Base-by-base conservation (phyloP, 768 basidiomycete genomes). In the Hortiboletus flavorubellus region DNA sequence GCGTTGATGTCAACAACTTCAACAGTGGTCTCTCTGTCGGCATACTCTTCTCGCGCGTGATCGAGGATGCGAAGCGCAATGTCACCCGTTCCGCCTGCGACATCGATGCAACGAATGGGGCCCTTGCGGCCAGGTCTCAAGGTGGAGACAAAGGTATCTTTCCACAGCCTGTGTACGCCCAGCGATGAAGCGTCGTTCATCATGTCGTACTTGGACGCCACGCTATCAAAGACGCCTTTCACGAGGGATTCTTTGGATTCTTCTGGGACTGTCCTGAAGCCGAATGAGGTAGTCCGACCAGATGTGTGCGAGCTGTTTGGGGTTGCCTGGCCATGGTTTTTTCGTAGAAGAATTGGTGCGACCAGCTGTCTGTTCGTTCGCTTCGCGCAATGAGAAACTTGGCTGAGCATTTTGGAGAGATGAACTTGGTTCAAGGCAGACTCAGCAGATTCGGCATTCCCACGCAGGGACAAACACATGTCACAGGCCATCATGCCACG, bases 181-280 rank as follows among this genome's bases (percentile, higher is more conserved):
- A 98, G 74, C 4, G 97, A 98, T 72, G 94, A 91, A n/a, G 94
- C 92, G 68, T 98, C 97, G 78, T 99, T 99, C 96, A 99, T 97
- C 40, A 98, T 72, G 72, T 98, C 97, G 74, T 99, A 99, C 43
- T 82, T 88, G 35, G 91, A 88, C 41, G 97, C 94, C 54, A 99
- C 97, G 8, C 92, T 96, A 66, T 91, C 86, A 74, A 99, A 99
- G 49, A 99, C 95, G 59, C 82, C 82, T 64, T 91, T 92, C 58
- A 99, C 97, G 44, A 98, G 79, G 2, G 80, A 75, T 74, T 98
- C 96, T 69, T 99, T 99, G 35, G 80, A 70, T 34, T 89, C 85
- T 68, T 92, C 89, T 14, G 89, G 89, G 3, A 99, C 86, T 8
- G 87, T 90, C 72, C 79, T 82, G 80, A 93, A 99, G 29, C 97